Evolutionary conservation across 2,329 filamentous ascomycete genomes (phyloP).

Genomic region (Hirsutella minnesotensis): DNA sequence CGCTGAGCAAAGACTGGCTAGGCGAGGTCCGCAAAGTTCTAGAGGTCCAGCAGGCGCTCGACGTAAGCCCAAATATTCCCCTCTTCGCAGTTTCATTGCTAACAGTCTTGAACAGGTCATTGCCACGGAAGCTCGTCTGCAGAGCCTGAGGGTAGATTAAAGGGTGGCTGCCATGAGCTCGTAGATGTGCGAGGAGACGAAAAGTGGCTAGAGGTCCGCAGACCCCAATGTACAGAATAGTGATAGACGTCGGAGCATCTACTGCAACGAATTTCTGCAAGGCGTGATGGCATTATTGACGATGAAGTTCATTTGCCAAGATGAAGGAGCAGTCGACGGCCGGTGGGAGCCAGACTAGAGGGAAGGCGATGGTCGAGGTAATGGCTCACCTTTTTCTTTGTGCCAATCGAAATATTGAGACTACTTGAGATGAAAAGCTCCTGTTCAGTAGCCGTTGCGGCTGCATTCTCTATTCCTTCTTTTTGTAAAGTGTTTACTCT

Average conservation of each 20-base stretch:
- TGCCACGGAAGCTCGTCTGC: conserved; percentile 77
- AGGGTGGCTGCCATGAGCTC: conserved; percentile 19
- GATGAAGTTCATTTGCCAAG: too few relatives aligned
- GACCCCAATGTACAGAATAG: conserved; percentile 10
- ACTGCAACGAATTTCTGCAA: neutral
- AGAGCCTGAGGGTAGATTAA: conserved; percentile 76
- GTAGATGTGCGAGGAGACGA: conserved; percentile 17
- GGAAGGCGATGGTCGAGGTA: too few relatives aligned
- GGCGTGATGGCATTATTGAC: neutral
- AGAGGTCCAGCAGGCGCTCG: conserved; percentile 90
- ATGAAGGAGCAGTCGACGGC: too few relatives aligned
- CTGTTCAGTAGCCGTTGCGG: neutral
- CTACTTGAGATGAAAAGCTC: neutral
- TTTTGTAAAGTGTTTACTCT: neutral
- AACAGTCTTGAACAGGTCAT: conserved; percentile 51
- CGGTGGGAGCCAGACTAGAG: too few relatives aligned
- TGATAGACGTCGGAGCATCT: conserved; percentile 17
- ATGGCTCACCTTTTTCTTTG: too few relatives aligned
- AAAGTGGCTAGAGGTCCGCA: neutral
- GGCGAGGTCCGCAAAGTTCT: conserved; percentile 81
- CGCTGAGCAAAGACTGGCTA: conserved; percentile 88
- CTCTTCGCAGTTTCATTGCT: neutral
- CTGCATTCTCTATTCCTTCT: neutral
- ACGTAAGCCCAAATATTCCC: conserved; percentile 48
- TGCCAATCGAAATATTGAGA: too few relatives aligned